Conservation (phyloP, 2,329 filamentous ascomycete genomes). For the Diaporthe batatas region DNA sequence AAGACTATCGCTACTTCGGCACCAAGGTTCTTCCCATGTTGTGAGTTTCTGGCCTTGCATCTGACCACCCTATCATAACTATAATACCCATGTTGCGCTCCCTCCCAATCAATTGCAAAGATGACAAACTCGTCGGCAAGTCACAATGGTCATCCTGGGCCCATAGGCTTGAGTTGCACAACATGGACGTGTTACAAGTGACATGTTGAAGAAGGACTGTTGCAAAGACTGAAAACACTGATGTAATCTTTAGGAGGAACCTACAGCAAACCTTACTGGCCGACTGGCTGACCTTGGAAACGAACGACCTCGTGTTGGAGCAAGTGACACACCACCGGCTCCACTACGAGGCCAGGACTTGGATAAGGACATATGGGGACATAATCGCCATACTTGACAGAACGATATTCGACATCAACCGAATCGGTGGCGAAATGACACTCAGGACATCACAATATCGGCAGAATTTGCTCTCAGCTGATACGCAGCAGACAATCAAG, state of each 20-base stretch:
- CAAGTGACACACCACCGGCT: background rate
- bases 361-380: background rate
- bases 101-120: background rate
- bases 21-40: accelerated
- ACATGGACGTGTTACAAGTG: background rate
- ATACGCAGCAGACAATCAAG: background rate
- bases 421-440: background rate
- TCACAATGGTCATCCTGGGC: too few species aligned
- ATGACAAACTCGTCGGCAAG: too few species aligned
- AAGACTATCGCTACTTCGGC: background rate
- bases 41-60: background rate
- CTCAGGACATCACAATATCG: too few species aligned
- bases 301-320: background rate
- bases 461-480: background rate
- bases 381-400: background rate
- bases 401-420: background rate
- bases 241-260: background rate
- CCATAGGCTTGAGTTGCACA: too few species aligned
- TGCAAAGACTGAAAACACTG: background rate
- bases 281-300: background rate
- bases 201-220: too few species aligned
- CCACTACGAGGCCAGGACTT: background rate
- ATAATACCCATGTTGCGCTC: background rate
- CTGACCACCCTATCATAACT: background rate
- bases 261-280: background rate